Evolutionary conservation across 768 basidiomycete genomes (phyloP), one percentile per base, ranked within the genome.

Genomic region (Piloderma croceum): DNA sequence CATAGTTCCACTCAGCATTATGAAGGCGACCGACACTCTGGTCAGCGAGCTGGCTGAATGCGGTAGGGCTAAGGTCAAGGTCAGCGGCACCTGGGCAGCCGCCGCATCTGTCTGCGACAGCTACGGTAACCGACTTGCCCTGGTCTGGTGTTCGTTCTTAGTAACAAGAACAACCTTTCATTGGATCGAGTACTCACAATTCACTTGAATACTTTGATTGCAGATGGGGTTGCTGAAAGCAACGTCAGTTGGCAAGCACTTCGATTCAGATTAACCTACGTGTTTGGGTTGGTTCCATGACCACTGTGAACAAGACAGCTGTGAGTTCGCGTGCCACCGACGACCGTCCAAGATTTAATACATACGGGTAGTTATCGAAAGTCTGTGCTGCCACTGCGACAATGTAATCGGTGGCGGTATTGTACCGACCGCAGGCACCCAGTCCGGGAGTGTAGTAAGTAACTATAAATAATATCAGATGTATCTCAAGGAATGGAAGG

Each of bases 1-100:
- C 15, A 70, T 71, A 81, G 13, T 31, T 19, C 81, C 85, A 86
- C 6, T 46, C 52, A 20, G 83, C 56, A 35, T 50, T 54, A 31
- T n/a, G 34, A 46, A 87, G 54, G 45, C 81, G 79, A 10, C 85
- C 85, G 7, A 70, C 31, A 24, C 50, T 36, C 11, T 37, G 32
- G 41, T 49, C 44, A 1, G 80, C 75, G 29, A 88, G 65, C 6
- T 46, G 0, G 0, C 49, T 5, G 59, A 87, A 88, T 7, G 80
- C 81, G 6, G 59, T 1, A 5, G 74, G 77, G 10, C 81, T 77
- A 46, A 88, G 68, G 60, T 87, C 83, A 45, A 88, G 70, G 53
- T 74, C 70, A n/a, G n/a, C n/a, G 36, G 56, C 67, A 6, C 58
- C 1, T 0, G 45, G 46, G 47, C 86, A 90, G 11, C 54, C 81